Conservation (phyloP, 2,329 filamentous ascomycete species). For the Penicillium sp. region DNA sequence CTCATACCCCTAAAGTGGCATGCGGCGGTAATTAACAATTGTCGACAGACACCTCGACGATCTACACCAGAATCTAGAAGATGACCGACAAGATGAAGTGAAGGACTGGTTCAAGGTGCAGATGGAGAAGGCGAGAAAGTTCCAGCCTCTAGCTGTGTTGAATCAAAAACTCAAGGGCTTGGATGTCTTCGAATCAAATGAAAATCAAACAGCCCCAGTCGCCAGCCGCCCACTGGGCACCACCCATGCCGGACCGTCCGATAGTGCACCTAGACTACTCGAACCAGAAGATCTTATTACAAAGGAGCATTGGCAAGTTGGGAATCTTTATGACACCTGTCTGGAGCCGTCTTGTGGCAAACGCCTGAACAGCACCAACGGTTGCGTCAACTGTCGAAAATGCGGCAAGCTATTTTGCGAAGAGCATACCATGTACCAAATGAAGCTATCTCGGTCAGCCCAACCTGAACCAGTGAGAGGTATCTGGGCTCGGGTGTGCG, state of each 20-base stretch:
- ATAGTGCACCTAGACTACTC: slow-evolving; percentile 40
- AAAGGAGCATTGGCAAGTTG: slow-evolving; percentile 82
- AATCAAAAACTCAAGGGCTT: slow-evolving; percentile 92
- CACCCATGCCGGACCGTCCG: slow-evolving; percentile 27
- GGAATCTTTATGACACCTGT: slow-evolving; percentile 73
- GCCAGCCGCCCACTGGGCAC: slow-evolving; percentile 34
- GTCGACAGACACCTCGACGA: slow-evolving; percentile 74
- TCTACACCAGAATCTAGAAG: slow-evolving; percentile 83
- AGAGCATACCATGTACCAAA: slow-evolving; percentile 98
- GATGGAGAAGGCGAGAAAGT: slow-evolving; percentile 87
- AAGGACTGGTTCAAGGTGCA: slow-evolving; percentile 97
- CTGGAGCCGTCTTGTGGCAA: slow-evolving; percentile 85
- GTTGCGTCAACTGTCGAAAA: slow-evolving; percentile 87
- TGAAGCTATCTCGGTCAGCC: slow-evolving; percentile 90
- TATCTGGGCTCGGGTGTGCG: slow-evolving; percentile 91
- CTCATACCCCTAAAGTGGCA: not conserved
- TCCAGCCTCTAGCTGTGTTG: slow-evolving; percentile 85
- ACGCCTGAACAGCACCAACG: slow-evolving; percentile 73
- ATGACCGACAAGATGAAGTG: slow-evolving; percentile 86
- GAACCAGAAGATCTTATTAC: slow-evolving; percentile 92
- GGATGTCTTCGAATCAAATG: slow-evolving; percentile 92
- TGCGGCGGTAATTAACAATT: slow-evolving; percentile 22
- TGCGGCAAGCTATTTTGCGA: slow-evolving; percentile 95
- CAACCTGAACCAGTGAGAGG: slow-evolving; percentile 87
- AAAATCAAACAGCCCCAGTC: slow-evolving; percentile 53